Percentiles rank a stretch among this genome's conserved stretches.
These are phyloP conservation scores for Astrothelium subdiscretum DNA, from an alignment of 495 filamentous ascomycete genomes.

Conservation along the genomic window DNA sequence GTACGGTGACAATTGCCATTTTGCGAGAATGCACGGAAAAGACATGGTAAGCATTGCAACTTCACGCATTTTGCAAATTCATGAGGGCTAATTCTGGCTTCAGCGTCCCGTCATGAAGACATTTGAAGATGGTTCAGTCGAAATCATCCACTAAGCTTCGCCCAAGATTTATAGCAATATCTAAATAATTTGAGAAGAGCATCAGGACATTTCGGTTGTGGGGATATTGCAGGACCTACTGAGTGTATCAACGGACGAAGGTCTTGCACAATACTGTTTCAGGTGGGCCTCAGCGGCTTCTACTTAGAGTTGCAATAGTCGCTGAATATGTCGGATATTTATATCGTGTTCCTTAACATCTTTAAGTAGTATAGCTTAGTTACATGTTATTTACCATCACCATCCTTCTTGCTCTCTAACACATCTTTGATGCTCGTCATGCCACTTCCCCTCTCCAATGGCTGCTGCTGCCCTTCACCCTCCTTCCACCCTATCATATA, in stretches of 20 bases:
- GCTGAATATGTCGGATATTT: no score
- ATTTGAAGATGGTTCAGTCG: not conserved
- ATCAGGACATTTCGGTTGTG: not conserved
- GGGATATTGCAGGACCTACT: no score
- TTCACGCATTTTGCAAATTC: not conserved
- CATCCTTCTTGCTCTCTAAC: slow-evolving; percentile 9
- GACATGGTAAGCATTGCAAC: slow-evolving; percentile 8
- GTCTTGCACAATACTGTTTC: no score
- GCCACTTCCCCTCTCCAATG: slow-evolving; percentile 60
- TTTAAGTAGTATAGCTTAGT: not conserved
- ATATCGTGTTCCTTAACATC: no score
- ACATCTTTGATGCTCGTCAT: slow-evolving; percentile 18
- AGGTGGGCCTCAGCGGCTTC: no score
- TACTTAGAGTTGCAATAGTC: no score
- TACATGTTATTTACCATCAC: slow-evolving; percentile 43
- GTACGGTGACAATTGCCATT: slow-evolving; percentile 9
- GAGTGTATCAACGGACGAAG: no score
- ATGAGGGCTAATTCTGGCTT: not conserved
- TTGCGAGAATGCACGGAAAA: slow-evolving; percentile 9
- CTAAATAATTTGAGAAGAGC: not conserved
- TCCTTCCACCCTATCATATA: slow-evolving; percentile 99
- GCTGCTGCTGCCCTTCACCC: slow-evolving; percentile 61
- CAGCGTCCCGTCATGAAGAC: not conserved
- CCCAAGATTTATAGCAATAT: not conserved
- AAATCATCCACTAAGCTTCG: not conserved